Conservation (phyloP, 2,329 filamentous ascomycete genomes). For the Fusarium liriodendri region DNA sequence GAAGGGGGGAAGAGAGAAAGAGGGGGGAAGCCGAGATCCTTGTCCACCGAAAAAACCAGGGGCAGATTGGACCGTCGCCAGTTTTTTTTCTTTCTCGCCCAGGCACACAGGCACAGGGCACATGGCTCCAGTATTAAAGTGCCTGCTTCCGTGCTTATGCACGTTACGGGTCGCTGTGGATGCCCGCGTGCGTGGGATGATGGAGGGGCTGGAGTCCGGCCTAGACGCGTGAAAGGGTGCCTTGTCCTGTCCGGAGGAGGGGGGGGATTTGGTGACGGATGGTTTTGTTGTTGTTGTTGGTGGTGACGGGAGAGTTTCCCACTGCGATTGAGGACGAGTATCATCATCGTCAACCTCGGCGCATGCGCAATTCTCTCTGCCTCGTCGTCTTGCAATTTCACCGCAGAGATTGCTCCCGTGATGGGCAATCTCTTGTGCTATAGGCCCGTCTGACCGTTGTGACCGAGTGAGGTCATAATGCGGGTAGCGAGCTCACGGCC, state of each 20-base stretch:
- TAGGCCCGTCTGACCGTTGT: constrained; percentile 12
- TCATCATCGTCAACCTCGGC: background rate
- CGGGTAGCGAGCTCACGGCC: constrained; percentile 25
- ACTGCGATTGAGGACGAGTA: background rate
- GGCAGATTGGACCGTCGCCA: constrained; percentile 34
- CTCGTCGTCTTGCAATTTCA: background rate
- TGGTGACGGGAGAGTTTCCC: background rate
- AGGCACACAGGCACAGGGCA: constrained; percentile 27
- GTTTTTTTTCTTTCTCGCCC: constrained; percentile 17
- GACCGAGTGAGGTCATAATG: constrained; percentile 34
- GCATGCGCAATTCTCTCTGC: background rate
- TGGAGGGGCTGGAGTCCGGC: constrained; percentile 12
- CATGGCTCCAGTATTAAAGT: constrained; percentile 40
- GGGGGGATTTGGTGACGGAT: background rate
- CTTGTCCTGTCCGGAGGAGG: constrained; percentile 8
- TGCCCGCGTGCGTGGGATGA: constrained; percentile 24
- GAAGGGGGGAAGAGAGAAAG: constrained; percentile 22
- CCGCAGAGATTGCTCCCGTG: constrained; percentile 3
- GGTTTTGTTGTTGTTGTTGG: background rate
- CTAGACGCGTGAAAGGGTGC: background rate
- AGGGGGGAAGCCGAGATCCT: constrained; percentile 18
- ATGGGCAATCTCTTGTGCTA: constrained; percentile 3
- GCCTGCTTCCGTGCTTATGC: constrained; percentile 35
- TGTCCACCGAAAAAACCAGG: constrained; percentile 33
- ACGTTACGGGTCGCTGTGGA: constrained; percentile 32